These are phyloP conservation scores for Termitomyces sp. DNA, from an alignment of 768 basidiomycete species.

Conservation along the genomic window DNA sequence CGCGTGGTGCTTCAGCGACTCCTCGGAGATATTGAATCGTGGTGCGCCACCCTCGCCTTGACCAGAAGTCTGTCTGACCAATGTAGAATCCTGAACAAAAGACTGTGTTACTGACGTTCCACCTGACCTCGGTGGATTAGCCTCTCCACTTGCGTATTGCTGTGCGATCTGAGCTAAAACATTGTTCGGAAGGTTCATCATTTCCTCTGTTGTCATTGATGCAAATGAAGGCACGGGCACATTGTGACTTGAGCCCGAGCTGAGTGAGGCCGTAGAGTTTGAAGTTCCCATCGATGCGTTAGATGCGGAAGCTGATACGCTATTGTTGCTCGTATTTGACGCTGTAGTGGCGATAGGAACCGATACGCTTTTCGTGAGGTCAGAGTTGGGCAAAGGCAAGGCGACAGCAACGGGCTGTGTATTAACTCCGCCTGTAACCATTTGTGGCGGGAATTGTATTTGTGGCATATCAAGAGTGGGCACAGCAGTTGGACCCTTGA, in stretches of 20 bases:
- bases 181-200: conserved; percentile 40
- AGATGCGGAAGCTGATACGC: conserved; percentile 36
- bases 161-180: conserved; percentile 43
- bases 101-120: conserved; percentile 30
- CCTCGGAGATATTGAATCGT: conserved; percentile 59
- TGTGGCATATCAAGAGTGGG: conserved; percentile 39
- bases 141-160: conserved; percentile 36
- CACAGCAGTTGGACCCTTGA: conserved; percentile 52
- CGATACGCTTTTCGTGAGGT: conserved; percentile 60
- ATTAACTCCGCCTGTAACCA: conserved; percentile 28
- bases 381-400: conserved; percentile 38
- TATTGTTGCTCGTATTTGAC: conserved; percentile 29
- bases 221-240: conserved; percentile 45
- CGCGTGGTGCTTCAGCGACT: conserved; percentile 80
- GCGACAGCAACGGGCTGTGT: conserved; percentile 39
- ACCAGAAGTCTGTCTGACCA: conserved; percentile 24
- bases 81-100: conserved; percentile 36
- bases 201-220: conserved; percentile 47
- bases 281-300: conserved; percentile 46
- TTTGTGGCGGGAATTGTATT: conserved; percentile 35
- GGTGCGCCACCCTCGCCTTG: conserved; percentile 34
- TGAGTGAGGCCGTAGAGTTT: conserved; percentile 44
- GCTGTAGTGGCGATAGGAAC: conserved; percentile 54
- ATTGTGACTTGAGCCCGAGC: conserved; percentile 45
- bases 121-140: conserved; percentile 20